phyloP scores from a whole-genome alignment of 1,139 yeast species.

The Spathaspora sp. region DNA sequence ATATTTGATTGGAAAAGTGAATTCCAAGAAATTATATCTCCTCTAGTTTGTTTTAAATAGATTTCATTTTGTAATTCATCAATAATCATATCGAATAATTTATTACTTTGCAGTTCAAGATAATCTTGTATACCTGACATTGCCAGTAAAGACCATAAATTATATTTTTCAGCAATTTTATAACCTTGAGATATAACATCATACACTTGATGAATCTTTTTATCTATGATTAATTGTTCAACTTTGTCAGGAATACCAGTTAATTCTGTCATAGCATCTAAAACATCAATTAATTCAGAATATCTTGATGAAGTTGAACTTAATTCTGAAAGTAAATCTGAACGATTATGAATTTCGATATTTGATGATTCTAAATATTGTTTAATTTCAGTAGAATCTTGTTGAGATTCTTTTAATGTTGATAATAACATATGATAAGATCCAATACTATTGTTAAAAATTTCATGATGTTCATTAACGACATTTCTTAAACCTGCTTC shows the following conservation, averaged over 20 bases:
- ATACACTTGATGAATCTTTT: slow-evolving; percentile 71
- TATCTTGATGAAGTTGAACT: slow-evolving; percentile 63
- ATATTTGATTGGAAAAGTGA: slow-evolving; percentile 25
- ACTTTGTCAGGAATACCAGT: slow-evolving; percentile 59
- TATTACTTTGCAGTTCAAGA: slow-evolving; percentile 61
- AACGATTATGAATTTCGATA: slow-evolving; percentile 51
- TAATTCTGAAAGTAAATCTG: slow-evolving; percentile 61
- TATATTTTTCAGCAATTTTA: slow-evolving; percentile 55
- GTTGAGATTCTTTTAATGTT: slow-evolving; percentile 57
- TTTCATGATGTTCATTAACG: slow-evolving; percentile 81
- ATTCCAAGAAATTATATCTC: slow-evolving; percentile 24
- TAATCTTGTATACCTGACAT: slow-evolving; percentile 57
- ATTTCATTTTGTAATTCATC: slow-evolving; percentile 77
- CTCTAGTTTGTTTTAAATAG: slow-evolving; percentile 49
- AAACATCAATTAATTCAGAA: slow-evolving; percentile 66
- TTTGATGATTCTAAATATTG: slow-evolving; percentile 52
- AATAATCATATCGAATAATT: slow-evolving; percentile 66
- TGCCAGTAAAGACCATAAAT: slow-evolving; percentile 63
- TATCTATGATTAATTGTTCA: slow-evolving; percentile 65
- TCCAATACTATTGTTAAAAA: slow-evolving; percentile 80
- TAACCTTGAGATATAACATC: slow-evolving; percentile 58
- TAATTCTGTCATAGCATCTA: slow-evolving; percentile 68
- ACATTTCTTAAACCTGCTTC: slow-evolving; percentile 61
- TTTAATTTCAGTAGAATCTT: slow-evolving; percentile 50
- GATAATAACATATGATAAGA: slow-evolving; percentile 65